These are phyloP conservation scores for Colletotrichum gloeosporioides DNA, from an alignment of 2,329 filamentous ascomycete genomes.

Conservation along the genomic window DNA sequence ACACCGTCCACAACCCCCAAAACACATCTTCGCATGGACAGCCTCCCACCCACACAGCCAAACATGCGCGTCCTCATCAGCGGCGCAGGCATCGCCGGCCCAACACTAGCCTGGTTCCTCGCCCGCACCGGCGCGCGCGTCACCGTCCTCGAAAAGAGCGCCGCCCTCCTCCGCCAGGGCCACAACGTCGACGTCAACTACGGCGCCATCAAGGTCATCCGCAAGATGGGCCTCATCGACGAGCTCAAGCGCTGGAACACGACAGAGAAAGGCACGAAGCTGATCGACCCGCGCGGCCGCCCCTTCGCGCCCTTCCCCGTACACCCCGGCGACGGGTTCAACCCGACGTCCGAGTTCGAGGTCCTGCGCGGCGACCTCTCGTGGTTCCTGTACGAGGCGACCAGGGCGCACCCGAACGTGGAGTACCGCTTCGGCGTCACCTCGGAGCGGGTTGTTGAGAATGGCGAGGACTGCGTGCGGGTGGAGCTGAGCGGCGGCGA, in stretches of 20 bases:
- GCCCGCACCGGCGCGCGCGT: background rate
- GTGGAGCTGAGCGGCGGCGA: constrained; percentile 48
- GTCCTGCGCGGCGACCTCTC: constrained; percentile 63
- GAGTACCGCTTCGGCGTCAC: constrained; percentile 31
- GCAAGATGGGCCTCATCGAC: constrained; percentile 41
- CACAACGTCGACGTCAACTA: constrained; percentile 22
- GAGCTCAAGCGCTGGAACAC: constrained; percentile 42
- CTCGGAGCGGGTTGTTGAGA: constrained; percentile 7
- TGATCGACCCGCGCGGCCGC: constrained; percentile 46
- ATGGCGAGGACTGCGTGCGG: constrained; percentile 32
- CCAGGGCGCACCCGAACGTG: constrained; percentile 24
- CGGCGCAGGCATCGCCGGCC: constrained; percentile 24
- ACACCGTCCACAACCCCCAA: too few relatives aligned
- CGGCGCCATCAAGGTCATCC: constrained; percentile 39
- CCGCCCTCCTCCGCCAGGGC: background rate
- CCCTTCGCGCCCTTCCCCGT: constrained; percentile 41
- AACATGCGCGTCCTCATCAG: constrained; percentile 3
- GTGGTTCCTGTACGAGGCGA: constrained; percentile 49
- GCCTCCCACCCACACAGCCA: background rate
- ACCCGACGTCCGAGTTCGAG: constrained; percentile 61
- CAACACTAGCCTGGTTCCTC: background rate
- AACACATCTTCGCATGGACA: background rate
- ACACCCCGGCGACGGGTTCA: constrained; percentile 44
- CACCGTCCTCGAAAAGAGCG: background rate
- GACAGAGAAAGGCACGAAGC: constrained; percentile 50